Evolutionary conservation across 345 rosid species (phyloP).

Genomic region (Cardamine occulta): DNA sequence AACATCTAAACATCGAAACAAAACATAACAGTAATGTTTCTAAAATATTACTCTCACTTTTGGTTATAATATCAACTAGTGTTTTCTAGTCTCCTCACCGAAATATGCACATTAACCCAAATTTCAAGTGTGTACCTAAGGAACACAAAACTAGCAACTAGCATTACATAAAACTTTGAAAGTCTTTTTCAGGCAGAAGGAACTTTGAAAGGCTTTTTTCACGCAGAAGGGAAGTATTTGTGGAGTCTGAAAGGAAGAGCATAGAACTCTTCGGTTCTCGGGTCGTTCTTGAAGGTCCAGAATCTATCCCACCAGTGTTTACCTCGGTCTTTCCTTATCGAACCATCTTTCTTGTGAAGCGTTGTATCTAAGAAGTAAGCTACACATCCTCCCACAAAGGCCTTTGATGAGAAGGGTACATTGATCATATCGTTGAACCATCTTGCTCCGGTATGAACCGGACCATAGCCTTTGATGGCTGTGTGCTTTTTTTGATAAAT

Average conservation of each 20-base stretch:
- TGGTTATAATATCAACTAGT: constrained; percentile 5
- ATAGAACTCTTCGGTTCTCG: constrained; percentile 85
- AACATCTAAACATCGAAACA: constrained; percentile 22
- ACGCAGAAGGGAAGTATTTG: constrained; percentile 89
- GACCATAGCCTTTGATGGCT: constrained; percentile 82
- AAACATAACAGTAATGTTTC: constrained; percentile 18
- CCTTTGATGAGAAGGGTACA: constrained; percentile 86
- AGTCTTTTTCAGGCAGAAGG: constrained; percentile 61
- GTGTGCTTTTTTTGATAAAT: constrained; percentile 93
- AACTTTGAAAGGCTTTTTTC: constrained; percentile 3
- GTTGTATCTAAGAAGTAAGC: constrained; percentile 87
- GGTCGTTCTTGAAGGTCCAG: constrained; percentile 66
- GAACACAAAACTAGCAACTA: background rate
- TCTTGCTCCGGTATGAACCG: constrained; percentile 77
- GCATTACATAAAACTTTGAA: background rate
- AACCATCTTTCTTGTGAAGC: constrained; percentile 55
- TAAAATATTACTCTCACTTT: background rate
- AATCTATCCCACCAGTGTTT: constrained; percentile 96
- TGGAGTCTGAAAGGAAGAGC: constrained; percentile 89
- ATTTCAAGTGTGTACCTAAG: constrained; percentile 1
- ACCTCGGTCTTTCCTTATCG: constrained; percentile 84
- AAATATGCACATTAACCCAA: constrained; percentile 20
- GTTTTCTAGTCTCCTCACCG: constrained; percentile 21
- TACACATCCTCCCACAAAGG: constrained; percentile 81
- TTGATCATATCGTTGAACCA: constrained; percentile 97